Base-by-base conservation (phyloP, 345 rosid genomes). In the Nephelium lappaceum region DNA sequence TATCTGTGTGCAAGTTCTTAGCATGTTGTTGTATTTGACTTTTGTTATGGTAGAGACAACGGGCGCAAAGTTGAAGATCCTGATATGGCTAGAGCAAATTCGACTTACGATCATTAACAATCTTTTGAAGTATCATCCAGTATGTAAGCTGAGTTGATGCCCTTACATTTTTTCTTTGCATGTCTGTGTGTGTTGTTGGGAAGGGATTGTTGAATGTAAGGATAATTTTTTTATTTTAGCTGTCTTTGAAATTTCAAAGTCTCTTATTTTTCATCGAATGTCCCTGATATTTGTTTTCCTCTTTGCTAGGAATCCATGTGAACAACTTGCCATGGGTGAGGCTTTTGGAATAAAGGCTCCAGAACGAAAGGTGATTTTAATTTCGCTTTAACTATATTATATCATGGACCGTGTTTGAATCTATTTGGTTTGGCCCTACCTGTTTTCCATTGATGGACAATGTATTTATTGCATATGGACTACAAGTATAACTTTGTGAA, bases 31-130 rank as follows among this genome's bases (percentile, higher is more conserved):
- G 67, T 47, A 36, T 71, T 67, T 79, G 51, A 64, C 53, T 77
- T 82, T 87, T 77, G 53, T 74, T 31, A 78, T 84, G 81, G 45
- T 78, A 90, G 98, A 83, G 95, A 89, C 70, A 84, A 88, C 74
- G 99, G 99, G 64, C 93, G 99, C 74, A 96, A 96, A 86, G 97
- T 96, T 87, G 99, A 96, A 80, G 97, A 96, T 86, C 95, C 97
- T 74, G 98, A 96, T 80, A 62, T 87, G 84, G 84, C 79, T 96
- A 77, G 99, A 96, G 91, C 86, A 91, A 84, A 93, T 96, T 71
- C 97, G 97, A 31, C 92, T 94, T 73, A 92, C 99, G 49, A 86
- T 96, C 84, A 94, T 96, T 75, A 96, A 87, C 86, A 96, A 96
- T 84, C 98, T 96, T 68, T 83, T 96, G 92, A 88, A 92, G 85